Evolutionary conservation across 2,329 filamentous ascomycete genomes (phyloP).

Genomic region (Triangularia verruculosa): DNA sequence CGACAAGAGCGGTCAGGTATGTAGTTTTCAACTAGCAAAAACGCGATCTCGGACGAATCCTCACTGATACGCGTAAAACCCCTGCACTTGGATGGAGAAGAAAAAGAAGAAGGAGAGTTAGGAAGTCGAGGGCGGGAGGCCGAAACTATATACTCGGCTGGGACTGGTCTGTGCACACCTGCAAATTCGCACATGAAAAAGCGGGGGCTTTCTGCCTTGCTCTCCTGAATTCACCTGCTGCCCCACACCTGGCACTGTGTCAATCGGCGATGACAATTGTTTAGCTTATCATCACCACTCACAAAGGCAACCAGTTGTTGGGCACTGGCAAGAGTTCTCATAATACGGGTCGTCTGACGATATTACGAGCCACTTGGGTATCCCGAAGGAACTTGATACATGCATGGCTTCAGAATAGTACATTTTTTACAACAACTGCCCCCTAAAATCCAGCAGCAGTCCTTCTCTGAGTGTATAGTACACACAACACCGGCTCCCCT

Average conservation of each 20-base stretch:
- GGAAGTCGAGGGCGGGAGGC: conserved; percentile 6
- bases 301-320: background rate
- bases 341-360: background rate
- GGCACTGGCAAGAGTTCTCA: background rate
- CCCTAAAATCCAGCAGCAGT: background rate
- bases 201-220: conserved; percentile 6
- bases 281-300: background rate
- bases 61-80: conserved; percentile 83
- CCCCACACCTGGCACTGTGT: background rate
- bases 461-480: background rate
- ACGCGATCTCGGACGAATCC: conserved; percentile 82
- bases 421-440: background rate
- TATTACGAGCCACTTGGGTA: background rate
- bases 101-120: conserved; percentile 40
- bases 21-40: conserved; percentile 92
- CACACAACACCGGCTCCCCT: background rate
- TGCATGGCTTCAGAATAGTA: background rate
- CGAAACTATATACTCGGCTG: conserved; percentile 8
- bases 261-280: background rate
- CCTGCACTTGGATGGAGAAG: conserved; percentile 62
- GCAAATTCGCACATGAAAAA: conserved; percentile 12
- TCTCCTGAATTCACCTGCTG: background rate
- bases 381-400: background rate
- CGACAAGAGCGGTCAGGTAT: conserved; percentile 69
- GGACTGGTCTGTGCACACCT: conserved; percentile 24